A percentile compares a stretch with the other conserved stretches of the same genome.
phyloP scores from a whole-genome alignment of 352 stramenopile genomes.

The Pythium apleroticum region DNA sequence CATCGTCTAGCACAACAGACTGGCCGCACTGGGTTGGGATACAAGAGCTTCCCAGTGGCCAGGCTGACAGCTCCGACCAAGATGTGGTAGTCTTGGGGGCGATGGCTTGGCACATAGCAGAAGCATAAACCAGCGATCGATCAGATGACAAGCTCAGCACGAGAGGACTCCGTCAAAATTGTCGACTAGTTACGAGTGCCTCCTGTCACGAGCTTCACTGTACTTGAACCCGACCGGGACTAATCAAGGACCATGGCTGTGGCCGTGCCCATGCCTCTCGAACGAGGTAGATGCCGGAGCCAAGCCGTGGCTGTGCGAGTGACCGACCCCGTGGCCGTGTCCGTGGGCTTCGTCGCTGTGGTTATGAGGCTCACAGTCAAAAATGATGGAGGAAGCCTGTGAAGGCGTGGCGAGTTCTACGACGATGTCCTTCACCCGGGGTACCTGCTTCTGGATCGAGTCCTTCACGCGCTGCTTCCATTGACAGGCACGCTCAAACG shows the following conservation, averaged over 20 bases:
- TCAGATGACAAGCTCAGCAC: too few species aligned
- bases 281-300: neutral
- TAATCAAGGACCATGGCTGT: neutral
- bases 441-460: conserved; percentile 42
- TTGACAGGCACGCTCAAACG: conserved; percentile 41
- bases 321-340: conserved; percentile 12
- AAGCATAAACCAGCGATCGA: too few species aligned
- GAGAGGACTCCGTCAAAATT: neutral
- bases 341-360: conserved; percentile 1
- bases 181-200: neutral
- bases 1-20: too few species aligned
- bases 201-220: too few species aligned
- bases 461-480: conserved; percentile 63
- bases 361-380: conserved; percentile 21
- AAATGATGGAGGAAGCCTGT: conserved; percentile 27
- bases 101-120: too few species aligned
- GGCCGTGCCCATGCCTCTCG: neutral
- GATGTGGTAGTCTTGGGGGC: too few species aligned
- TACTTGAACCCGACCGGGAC: too few species aligned
- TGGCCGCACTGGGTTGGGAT: too few species aligned
- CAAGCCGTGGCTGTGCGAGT: conserved; percentile 9
- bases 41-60: too few species aligned
- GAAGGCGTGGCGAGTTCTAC: conserved; percentile 49
- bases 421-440: conserved; percentile 63
- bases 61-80: too few species aligned